Evolutionary conservation across 345 rosid genomes (phyloP).

Genomic region (Melastoma malabathricum): DNA sequence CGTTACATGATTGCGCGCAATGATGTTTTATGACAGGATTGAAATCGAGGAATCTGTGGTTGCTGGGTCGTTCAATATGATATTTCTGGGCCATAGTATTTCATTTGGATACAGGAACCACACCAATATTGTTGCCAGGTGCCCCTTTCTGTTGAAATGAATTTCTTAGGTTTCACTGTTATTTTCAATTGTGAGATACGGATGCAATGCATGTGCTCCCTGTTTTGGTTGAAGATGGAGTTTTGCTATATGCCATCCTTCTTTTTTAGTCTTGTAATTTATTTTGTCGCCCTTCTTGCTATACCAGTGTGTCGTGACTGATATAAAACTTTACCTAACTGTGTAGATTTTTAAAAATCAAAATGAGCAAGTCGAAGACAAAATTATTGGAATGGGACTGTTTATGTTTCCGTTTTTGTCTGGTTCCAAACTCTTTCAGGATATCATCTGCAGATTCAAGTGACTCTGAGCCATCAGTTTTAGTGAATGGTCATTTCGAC

Average conservation of each 20-base stretch:
- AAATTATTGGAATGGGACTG: too few relatives aligned
- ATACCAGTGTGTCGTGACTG: too few relatives aligned
- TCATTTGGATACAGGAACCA: conserved; percentile 87
- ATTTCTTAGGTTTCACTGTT: neutral
- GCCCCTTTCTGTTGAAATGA: conserved; percentile 4
- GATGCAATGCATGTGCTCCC: too few relatives aligned
- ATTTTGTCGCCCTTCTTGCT: too few relatives aligned
- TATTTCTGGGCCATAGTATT: conserved; percentile 73
- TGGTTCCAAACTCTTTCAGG: conserved; percentile 20
- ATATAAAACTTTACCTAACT: too few relatives aligned
- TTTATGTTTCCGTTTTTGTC: neutral
- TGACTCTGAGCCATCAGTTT: conserved; percentile 62
- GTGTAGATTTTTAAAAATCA: too few relatives aligned
- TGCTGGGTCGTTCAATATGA: conserved; percentile 84
- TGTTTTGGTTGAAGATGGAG: too few relatives aligned
- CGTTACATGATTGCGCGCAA: neutral
- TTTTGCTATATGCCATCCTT: too few relatives aligned
- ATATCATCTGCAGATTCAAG: conserved; percentile 52
- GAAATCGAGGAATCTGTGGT: conserved; percentile 75
- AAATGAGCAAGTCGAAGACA: too few relatives aligned
- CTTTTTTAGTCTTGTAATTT: too few relatives aligned
- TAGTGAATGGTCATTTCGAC: conserved; percentile 93
- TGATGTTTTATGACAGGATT: conserved; percentile 26
- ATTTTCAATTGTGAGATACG: too few relatives aligned
- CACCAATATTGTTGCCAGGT: conserved; percentile 80